A percentile compares a stretch with the other conserved stretches of the same genome.
Conservation (phyloP, 805 yeast genomes). For the Kuraishia cidri region DNA sequence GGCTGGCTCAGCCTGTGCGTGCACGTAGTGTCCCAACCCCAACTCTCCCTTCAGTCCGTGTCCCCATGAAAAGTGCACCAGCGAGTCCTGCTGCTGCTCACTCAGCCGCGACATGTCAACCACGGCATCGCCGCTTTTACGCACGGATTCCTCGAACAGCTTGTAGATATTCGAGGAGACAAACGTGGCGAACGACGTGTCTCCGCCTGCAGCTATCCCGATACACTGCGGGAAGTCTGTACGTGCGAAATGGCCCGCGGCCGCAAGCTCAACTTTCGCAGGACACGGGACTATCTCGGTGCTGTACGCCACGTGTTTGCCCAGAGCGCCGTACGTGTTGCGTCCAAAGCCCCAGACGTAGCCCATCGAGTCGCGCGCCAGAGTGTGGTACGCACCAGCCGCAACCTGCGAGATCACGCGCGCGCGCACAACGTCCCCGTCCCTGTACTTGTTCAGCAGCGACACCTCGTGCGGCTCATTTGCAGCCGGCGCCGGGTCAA, state of each 20-base stretch:
- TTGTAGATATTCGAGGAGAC: slow-evolving; percentile 24
- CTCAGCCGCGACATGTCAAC: slow-evolving; percentile 5
- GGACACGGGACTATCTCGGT: slow-evolving; percentile 72
- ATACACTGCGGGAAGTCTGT: slow-evolving; percentile 35
- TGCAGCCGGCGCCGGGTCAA: slow-evolving; percentile 40
- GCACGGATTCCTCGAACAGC: slow-evolving; percentile 20
- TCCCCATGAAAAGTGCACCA: slow-evolving; percentile 59
- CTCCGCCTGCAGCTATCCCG: slow-evolving; percentile 63
- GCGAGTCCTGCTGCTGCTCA: slow-evolving; percentile 15
- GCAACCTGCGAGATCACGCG: slow-evolving; percentile 54
- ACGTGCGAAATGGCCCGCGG: slow-evolving; percentile 25
- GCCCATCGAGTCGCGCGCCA: slow-evolving; percentile 63
- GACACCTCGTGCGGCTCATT: slow-evolving; percentile 45
- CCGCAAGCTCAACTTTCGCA: slow-evolving; percentile 32
- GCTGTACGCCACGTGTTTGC: slow-evolving; percentile 54
- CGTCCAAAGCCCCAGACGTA: slow-evolving; percentile 81
- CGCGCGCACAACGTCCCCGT: slow-evolving; percentile 14
- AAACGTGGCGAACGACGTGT: slow-evolving; percentile 46
- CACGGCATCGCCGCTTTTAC: slow-evolving; percentile 4
- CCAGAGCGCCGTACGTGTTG: slow-evolving; percentile 81
- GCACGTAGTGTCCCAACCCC: slow-evolving; percentile 71
- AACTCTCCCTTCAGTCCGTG: slow-evolving; percentile 80
- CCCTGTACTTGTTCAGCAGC: slow-evolving; percentile 39
- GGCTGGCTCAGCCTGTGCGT: slow-evolving; percentile 62
- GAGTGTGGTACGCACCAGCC: slow-evolving; percentile 64